These are phyloP conservation scores for Dissophora globulifera DNA, from an alignment of 192 early-diverging fungal species.

Conservation along the genomic window DNA sequence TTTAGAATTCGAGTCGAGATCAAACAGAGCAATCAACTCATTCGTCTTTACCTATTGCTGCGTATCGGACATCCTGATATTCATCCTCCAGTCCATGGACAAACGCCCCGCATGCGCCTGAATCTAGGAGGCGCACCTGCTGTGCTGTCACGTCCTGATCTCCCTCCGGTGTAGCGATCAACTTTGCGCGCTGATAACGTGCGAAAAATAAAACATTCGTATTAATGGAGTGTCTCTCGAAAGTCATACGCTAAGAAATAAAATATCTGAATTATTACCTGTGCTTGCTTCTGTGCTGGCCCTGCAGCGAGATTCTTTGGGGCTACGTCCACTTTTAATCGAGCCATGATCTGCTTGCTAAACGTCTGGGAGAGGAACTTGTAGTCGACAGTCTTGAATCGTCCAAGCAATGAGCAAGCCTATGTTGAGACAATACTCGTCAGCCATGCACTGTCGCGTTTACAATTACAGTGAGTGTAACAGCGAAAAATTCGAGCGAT, in stretches of 20 bases:
- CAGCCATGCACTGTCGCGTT: too few species aligned
- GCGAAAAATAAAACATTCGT: too few species aligned
- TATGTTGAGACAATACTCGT: too few species aligned
- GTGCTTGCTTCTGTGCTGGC: constrained; percentile 45
- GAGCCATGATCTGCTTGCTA: constrained; percentile 83
- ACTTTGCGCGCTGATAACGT: constrained; percentile 19
- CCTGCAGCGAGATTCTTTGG: constrained; percentile 42
- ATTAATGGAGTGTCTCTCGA: too few species aligned
- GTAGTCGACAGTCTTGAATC: constrained; percentile 69
- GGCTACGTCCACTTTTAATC: constrained; percentile 58
- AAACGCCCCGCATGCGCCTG: constrained; percentile 92
- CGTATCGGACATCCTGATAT: constrained; percentile 86
- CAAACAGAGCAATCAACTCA: too few species aligned
- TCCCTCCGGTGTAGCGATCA: constrained; percentile 72
- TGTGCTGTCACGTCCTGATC: constrained; percentile 76
- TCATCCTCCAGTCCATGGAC: constrained; percentile 97
- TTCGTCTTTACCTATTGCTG: constrained; percentile 83
- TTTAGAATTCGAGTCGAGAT: too few species aligned
- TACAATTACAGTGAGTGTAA: neutral
- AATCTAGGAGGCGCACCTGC: constrained; percentile 77
- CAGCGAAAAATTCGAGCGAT: neutral
- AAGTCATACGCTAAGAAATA: too few species aligned
- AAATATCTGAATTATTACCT: too few species aligned
- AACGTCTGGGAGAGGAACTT: constrained; percentile 75
- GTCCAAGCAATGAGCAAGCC: constrained; percentile 75